Conservation (phyloP, 2,329 filamentous ascomycete genomes). For the Neodidymelliopsis sp. region DNA sequence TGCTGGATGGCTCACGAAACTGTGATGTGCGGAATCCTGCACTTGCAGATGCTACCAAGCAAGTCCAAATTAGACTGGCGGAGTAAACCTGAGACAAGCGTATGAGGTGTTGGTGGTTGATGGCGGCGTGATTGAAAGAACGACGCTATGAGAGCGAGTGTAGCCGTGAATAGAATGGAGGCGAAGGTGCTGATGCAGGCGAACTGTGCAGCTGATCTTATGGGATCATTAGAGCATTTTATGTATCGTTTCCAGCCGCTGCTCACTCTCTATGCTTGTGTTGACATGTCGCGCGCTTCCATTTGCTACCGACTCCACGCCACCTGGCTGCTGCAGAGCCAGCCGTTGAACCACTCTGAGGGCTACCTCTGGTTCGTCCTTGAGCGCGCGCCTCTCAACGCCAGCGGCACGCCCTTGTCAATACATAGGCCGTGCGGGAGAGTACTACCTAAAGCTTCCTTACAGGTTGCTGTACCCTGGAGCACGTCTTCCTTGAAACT, state of each 20-base stretch:
- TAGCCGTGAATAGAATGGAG: conserved; percentile 33
- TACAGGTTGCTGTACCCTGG: conserved; percentile 35
- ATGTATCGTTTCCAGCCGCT: conserved; percentile 48
- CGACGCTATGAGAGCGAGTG: conserved; percentile 15
- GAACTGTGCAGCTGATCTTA: conserved; percentile 34
- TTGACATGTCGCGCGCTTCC: conserved; percentile 49
- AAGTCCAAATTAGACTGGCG: conserved; percentile 15
- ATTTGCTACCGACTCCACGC: conserved; percentile 33
- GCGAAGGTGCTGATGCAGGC: conserved; percentile 28
- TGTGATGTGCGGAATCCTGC: conserved; percentile 40
- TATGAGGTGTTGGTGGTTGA: conserved; percentile 34
- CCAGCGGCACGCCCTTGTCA: conserved; percentile 38
- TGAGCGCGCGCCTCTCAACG: conserved; percentile 46
- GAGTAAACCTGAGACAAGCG: conserved; percentile 36
- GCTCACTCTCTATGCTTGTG: conserved; percentile 36
- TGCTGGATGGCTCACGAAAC: conserved; percentile 27
- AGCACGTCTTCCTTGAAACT: conserved; percentile 38
- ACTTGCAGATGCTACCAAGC: conserved; percentile 26
- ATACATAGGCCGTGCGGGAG: conserved; percentile 37
- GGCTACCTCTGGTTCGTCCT: conserved; percentile 42
- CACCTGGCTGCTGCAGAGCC: conserved; percentile 32
- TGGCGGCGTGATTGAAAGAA: conserved; percentile 20
- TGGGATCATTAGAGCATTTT: conserved; percentile 40
- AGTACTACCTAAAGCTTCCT: conserved; percentile 33
- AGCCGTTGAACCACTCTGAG: conserved; percentile 36